These are phyloP conservation scores for Leishmania tropica DNA, from an alignment of 208 protist genomes.

Conservation along the genomic window DNA sequence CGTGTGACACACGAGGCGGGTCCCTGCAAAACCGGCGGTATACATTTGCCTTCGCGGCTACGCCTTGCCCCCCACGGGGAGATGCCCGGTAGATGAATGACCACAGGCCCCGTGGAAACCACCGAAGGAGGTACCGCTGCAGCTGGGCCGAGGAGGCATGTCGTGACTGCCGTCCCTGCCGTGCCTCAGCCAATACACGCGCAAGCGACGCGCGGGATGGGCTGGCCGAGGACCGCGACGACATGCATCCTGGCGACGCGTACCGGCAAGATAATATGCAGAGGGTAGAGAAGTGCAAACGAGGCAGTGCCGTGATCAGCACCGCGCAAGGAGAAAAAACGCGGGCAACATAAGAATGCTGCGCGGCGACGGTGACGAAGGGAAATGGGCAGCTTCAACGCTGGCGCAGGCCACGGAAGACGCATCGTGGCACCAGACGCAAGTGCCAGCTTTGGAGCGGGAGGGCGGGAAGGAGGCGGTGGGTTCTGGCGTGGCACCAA, in stretches of 20 bases:
- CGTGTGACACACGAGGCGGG: slow-evolving; percentile 22
- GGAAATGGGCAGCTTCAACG: not conserved
- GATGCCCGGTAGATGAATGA: slow-evolving; percentile 3
- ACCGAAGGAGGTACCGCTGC: slow-evolving; percentile 11
- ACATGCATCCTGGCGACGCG: slow-evolving; percentile 15
- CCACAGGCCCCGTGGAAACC: slow-evolving; percentile 24
- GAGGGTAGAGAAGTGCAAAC: not conserved
- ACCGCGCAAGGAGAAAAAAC: slow-evolving; percentile 5
- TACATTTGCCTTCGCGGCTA: not conserved
- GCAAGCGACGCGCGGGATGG: slow-evolving; percentile 19
- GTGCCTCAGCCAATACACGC: slow-evolving; percentile 12
- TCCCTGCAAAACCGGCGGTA: slow-evolving; percentile 14
- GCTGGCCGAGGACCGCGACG: slow-evolving; percentile 4
- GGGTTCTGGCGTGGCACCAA: not conserved
- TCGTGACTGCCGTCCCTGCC: slow-evolving; percentile 1
- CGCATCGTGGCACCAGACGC: slow-evolving; percentile 1
- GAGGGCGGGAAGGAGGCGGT: not conserved
- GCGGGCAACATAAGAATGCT: not conserved
- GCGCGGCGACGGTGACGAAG: not conserved
- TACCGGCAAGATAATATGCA: not conserved
- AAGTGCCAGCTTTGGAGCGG: not conserved
- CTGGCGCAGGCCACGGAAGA: not conserved
- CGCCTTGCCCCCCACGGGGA: not conserved
- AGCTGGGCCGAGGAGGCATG: slow-evolving; percentile 4
- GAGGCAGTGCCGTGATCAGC: too few relatives aligned